phyloP scores from a whole-genome alignment of 2,329 filamentous ascomycete genomes.

The Colletotrichum spaethianum region DNA sequence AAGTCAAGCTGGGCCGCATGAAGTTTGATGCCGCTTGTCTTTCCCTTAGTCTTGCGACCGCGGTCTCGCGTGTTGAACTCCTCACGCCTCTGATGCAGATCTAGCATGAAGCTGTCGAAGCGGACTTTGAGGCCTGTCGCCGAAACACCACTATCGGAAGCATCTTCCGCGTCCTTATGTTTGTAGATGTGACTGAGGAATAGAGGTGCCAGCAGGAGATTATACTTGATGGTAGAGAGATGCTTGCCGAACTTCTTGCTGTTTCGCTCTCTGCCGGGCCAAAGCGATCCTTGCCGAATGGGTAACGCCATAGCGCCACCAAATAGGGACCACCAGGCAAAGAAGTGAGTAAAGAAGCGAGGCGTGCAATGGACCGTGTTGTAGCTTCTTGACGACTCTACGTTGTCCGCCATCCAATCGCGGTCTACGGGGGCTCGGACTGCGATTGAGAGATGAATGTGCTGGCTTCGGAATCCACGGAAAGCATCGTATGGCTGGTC shows the following conservation, averaged over 20 bases:
- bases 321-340: slow-evolving; percentile 97
- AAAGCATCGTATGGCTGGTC: slow-evolving; percentile 88
- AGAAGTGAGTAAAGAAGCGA: slow-evolving; percentile 98
- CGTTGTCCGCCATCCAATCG: slow-evolving; percentile 85
- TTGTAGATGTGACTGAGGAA: slow-evolving; percentile 99
- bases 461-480: slow-evolving; percentile 93
- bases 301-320: slow-evolving; percentile 95
- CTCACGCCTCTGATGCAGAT: slow-evolving; percentile 93
- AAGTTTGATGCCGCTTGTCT: slow-evolving; percentile 94
- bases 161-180: slow-evolving; percentile 94
- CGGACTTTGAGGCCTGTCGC: slow-evolving; percentile 97
- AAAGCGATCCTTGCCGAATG: slow-evolving; percentile 91
- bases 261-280: slow-evolving; percentile 93
- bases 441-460: slow-evolving; percentile 95
- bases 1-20: slow-evolving; percentile 95
- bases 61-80: slow-evolving; percentile 88
- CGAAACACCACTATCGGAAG: slow-evolving; percentile 81
- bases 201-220: slow-evolving; percentile 88
- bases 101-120: slow-evolving; percentile 96
- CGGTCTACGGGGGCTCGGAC: slow-evolving; percentile 89
- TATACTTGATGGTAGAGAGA: slow-evolving; percentile 99
- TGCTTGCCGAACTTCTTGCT: slow-evolving; percentile 99
- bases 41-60: slow-evolving; percentile 81
- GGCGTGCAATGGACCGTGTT: slow-evolving; percentile 96
- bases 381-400: slow-evolving; percentile 88